Conservation (phyloP, 2,329 filamentous ascomycete species). For the Sclerotinia glacialis region DNA sequence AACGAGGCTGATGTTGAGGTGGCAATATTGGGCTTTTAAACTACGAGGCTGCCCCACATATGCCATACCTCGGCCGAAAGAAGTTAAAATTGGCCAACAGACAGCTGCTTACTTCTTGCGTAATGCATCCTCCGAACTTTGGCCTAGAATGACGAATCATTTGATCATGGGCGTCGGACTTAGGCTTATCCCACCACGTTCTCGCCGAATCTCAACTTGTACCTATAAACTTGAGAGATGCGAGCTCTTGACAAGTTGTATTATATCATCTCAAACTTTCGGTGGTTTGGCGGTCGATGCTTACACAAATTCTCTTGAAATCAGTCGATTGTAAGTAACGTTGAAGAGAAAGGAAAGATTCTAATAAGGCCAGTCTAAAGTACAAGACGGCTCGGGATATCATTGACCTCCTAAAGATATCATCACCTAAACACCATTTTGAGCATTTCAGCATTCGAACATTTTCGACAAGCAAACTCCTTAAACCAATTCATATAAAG, state of each 20-base stretch:
- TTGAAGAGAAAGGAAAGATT: constrained; percentile 12
- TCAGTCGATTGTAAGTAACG: constrained; percentile 33
- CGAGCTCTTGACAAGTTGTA: background rate
- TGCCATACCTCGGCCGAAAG: background rate
- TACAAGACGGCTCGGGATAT: constrained; percentile 22
- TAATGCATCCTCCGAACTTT: background rate
- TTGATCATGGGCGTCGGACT: background rate
- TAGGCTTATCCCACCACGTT: background rate
- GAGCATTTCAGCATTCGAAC: background rate
- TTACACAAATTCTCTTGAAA: background rate
- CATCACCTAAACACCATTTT: constrained; percentile 4
- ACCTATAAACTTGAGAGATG: no score
- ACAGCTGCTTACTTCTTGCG: background rate
- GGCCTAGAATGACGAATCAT: background rate
- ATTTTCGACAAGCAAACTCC: background rate
- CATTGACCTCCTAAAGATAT: constrained; percentile 2
- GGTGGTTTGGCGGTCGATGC: constrained; percentile 36
- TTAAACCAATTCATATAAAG: background rate
- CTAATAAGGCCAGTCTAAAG: constrained; percentile 17
- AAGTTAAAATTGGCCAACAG: background rate
- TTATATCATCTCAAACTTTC: no score
- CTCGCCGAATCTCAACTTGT: background rate
- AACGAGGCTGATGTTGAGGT: background rate
- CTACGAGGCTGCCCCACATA: constrained; percentile 6
- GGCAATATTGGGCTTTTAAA: background rate